Base-by-base conservation (phyloP, 495 filamentous ascomycete species). In the Stereocaulon alpinum region DNA sequence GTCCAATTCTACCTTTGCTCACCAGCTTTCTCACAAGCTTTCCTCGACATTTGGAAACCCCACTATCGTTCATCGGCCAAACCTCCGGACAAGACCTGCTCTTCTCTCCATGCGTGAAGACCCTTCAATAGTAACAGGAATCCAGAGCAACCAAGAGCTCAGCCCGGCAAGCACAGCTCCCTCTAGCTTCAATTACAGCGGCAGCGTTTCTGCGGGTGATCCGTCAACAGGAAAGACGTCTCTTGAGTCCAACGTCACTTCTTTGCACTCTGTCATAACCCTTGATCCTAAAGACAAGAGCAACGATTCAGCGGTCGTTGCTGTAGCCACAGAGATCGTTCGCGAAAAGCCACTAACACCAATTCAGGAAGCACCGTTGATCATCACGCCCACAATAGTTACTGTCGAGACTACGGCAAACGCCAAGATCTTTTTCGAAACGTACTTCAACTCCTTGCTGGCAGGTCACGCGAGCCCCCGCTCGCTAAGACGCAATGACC, bases 341-440 rank as follows among this genome's bases (percentile, higher is more conserved):
- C 56, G 54, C 6, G 63, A 60, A 30, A 44, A 59, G n/a, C 50
- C 63, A 9, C 30, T 64, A 14, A 45, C 59, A 10, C 52, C 69
- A 11, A 67, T 60, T 22, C 64, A 68, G 40, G 64, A 65, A 40
- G 61, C 58, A 2, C 54, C 64, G 11, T 27, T 49, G n/a, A 56
- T 70, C 3, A 55, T 68, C 6, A 61, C 70, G 15, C 86, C 87
- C 14, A 84, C 88, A 11, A 79, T 95, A 53, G 62, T 80, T 12
- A 95, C 89, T 0, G 85, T 88, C 4, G 92, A 97, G 70, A 80
- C 80, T 44, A 80, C 83, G 9, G 80, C 89, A 0, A 85, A 86
- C 10, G 86, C 89, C 37, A 96, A 96, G 70, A 80, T 94, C 27
- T 95, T 82, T 62, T 79, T 97, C 27, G 92, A 97, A 66, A 88